Conservation (phyloP, 768 basidiomycete species). For the Harrya chromipes region DNA sequence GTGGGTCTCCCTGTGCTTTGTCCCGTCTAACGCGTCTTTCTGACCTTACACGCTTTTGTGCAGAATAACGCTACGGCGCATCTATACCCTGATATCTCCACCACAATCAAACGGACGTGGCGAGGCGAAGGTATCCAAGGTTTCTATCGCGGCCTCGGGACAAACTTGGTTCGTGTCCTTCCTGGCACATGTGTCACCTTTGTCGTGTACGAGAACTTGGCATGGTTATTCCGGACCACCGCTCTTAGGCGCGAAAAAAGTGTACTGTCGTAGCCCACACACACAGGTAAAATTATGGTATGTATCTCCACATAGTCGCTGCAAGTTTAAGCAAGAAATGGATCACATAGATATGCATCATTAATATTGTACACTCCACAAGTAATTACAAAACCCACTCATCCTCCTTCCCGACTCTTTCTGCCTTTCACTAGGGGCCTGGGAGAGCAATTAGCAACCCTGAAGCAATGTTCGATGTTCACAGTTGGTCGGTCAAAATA, state of each 20-base stretch:
- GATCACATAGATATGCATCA: slow-evolving; percentile 5
- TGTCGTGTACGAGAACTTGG: slow-evolving; percentile 93
- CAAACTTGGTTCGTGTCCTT: slow-evolving; percentile 90
- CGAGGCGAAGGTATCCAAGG: slow-evolving; percentile 73
- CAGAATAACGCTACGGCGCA: slow-evolving; percentile 66
- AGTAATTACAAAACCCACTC: background rate
- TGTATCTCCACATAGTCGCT: background rate
- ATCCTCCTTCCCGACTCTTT: slow-evolving; percentile 8
- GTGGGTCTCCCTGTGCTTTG: slow-evolving; percentile 38
- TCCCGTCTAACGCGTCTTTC: background rate
- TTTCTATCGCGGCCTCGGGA: slow-evolving; percentile 94
- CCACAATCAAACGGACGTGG: slow-evolving; percentile 80
- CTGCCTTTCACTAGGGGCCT: background rate
- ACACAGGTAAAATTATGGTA: slow-evolving; percentile 5
- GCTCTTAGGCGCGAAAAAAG: slow-evolving; percentile 40
- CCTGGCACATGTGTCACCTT: slow-evolving; percentile 98
- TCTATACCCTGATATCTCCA: slow-evolving; percentile 79
- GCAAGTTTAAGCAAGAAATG: background rate
- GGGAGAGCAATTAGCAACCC: slow-evolving; percentile 8
- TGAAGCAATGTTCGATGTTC: background rate
- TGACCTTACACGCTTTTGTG: background rate
- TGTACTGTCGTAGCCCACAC: background rate
- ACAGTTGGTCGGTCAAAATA: slow-evolving; percentile 27
- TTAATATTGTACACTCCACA: slow-evolving; percentile 12
- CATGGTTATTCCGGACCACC: slow-evolving; percentile 71